These are phyloP conservation scores for Fusarium drepaniforme DNA, from an alignment of 2,329 filamentous ascomycete genomes.

Conservation along the genomic window DNA sequence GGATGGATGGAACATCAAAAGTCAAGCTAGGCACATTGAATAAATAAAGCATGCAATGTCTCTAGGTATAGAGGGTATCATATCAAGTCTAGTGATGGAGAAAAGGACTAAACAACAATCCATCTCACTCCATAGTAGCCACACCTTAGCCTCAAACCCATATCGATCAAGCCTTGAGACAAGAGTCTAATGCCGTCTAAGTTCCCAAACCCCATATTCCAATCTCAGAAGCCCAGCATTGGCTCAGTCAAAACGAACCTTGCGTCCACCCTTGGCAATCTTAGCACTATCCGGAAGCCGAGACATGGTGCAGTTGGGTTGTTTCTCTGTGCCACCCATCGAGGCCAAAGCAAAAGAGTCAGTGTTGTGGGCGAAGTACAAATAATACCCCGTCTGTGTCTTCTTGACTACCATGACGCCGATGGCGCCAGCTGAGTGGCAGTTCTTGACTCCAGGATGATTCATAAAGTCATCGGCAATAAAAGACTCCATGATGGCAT, in stretches of 20 bases:
- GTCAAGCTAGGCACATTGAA: neutral
- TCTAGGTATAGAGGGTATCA: constrained; percentile 45
- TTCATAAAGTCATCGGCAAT: constrained; percentile 92
- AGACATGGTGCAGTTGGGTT: constrained; percentile 89
- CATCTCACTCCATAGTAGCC: neutral
- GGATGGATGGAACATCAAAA: neutral
- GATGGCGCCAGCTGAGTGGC: constrained; percentile 87
- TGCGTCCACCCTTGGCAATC: constrained; percentile 68
- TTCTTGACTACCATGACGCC: constrained; percentile 94
- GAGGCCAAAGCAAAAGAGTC: constrained; percentile 89
- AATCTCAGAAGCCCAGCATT: neutral
- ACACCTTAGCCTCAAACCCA: neutral
- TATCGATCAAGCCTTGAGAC: neutral
- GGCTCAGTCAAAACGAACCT: constrained; percentile 52
- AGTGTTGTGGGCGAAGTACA: constrained; percentile 97
- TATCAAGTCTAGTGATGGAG: constrained; percentile 33
- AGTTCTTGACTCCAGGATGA: constrained; percentile 85
- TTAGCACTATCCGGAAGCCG: constrained; percentile 69
- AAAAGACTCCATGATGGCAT: constrained; percentile 79
- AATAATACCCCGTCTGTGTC: constrained; percentile 77
- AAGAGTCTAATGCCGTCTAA: neutral
- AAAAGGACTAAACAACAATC: neutral
- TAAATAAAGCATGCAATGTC: neutral
- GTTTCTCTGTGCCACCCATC: constrained; percentile 83
- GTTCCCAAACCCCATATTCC: neutral